Conservation (phyloP, 192 early-diverging fungal species). For the Coemansia sp. region DNA sequence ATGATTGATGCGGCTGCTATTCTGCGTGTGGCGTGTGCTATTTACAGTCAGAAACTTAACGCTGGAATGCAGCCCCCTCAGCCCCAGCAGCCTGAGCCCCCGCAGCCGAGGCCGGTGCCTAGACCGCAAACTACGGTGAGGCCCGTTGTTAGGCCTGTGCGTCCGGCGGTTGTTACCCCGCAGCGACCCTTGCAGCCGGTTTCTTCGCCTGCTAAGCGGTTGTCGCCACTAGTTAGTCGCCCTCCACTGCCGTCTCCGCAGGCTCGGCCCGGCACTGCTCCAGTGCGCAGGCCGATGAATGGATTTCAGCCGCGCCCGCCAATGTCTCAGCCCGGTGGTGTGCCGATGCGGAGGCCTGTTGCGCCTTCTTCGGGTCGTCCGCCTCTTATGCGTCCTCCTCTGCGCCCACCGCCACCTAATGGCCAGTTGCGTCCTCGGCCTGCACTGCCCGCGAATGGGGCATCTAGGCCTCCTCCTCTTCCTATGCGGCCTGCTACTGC, state of each 20-base stretch:
- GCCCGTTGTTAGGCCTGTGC: too few relatives aligned
- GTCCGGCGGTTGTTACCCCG: too few relatives aligned
- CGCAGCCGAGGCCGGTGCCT: constrained; percentile 6
- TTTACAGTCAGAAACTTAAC: constrained; percentile 55
- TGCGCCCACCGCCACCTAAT: constrained; percentile 1
- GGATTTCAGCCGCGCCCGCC: constrained; percentile 4
- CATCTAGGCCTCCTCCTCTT: not conserved
- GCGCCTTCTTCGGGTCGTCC: not conserved
- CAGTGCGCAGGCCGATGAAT: not conserved
- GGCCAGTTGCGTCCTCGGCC: not conserved
- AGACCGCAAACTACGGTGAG: too few relatives aligned
- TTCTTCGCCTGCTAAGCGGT: not conserved
- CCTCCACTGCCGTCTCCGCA: not conserved
- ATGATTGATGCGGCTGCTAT: constrained; percentile 43
- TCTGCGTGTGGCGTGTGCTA: constrained; percentile 49
- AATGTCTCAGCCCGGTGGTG: not conserved
- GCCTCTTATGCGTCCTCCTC: not conserved
- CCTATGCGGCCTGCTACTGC: not conserved
- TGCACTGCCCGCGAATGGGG: not conserved
- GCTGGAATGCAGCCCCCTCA: constrained; percentile 15
- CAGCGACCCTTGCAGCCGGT: too few relatives aligned
- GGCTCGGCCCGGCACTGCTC: not conserved
- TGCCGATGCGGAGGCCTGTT: not conserved
- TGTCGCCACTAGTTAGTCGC: not conserved
- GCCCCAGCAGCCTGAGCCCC: constrained; percentile 7